Evolutionary conservation across 2,329 filamentous ascomycete species (phyloP).

Genomic region (Chrysosphaeria jannelii): DNA sequence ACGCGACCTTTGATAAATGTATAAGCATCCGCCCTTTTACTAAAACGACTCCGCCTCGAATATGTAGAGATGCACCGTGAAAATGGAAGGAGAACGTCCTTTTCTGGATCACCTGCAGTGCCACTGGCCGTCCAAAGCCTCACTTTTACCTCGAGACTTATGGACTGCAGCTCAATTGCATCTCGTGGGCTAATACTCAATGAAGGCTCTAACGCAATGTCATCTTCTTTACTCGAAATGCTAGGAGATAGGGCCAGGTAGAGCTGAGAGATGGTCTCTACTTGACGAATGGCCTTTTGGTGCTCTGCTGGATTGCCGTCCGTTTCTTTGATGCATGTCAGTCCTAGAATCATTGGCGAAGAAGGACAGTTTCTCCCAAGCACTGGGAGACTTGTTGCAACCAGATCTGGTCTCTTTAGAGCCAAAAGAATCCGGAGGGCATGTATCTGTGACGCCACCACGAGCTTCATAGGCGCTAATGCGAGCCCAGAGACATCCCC

Average conservation of each 20-base stretch:
- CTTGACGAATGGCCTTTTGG: conserved; percentile 28
- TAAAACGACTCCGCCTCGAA: no score
- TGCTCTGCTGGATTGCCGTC: conserved; percentile 12
- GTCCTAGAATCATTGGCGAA: conserved; percentile 27
- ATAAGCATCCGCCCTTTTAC: no score
- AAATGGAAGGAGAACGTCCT: conserved; percentile 35
- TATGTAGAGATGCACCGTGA: conserved; percentile 31
- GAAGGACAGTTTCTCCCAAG: conserved; percentile 20
- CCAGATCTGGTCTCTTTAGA: conserved; percentile 24
- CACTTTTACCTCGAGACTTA: conserved; percentile 30
- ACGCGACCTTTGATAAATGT: no score
- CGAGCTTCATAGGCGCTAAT: conserved; percentile 17
- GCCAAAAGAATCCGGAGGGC: conserved; percentile 30
- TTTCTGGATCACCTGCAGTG: conserved; percentile 26
- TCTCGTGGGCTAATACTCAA: conserved; percentile 23
- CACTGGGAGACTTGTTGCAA: conserved; percentile 24
- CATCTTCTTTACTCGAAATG: conserved; percentile 31
- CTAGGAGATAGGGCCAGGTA: conserved; percentile 36
- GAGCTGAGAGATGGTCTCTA: conserved; percentile 33
- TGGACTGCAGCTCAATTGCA: conserved; percentile 29
- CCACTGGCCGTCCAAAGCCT: conserved; percentile 25
- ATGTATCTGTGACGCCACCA: conserved; percentile 34
- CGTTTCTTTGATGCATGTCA: conserved; percentile 12
- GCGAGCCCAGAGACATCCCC: conserved; percentile 12
- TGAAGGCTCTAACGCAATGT: conserved; percentile 18